phyloP scores from a whole-genome alignment of 768 basidiomycete genomes.

The Tephrocybe sp. region DNA sequence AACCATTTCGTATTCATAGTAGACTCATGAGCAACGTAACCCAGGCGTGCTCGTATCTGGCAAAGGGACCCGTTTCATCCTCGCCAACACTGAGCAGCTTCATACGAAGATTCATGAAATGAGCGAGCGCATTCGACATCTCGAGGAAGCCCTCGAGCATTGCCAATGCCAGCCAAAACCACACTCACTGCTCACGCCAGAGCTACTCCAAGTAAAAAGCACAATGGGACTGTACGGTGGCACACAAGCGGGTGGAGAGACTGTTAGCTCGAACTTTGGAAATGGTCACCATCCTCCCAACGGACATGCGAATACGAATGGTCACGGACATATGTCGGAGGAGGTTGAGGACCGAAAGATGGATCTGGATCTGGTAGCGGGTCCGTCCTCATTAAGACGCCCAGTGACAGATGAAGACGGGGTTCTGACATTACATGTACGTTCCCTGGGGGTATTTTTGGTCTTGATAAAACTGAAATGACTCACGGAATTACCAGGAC shows the following conservation, averaged over 20 bases:
- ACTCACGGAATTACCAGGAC: not conserved
- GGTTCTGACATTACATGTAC: slow-evolving; percentile 5
- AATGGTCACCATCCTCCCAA: not conserved
- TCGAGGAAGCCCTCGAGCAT: slow-evolving; percentile 54
- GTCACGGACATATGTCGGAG: slow-evolving; percentile 4
- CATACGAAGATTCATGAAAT: slow-evolving; percentile 66
- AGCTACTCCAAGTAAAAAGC: slow-evolving; percentile 56
- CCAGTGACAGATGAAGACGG: not conserved
- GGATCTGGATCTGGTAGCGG: slow-evolving; percentile 18
- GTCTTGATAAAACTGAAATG: not conserved
- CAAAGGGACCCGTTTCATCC: slow-evolving; percentile 66
- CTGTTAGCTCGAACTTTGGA: not conserved
- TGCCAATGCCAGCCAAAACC: slow-evolving; percentile 27
- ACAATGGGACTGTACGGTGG: slow-evolving; percentile 49
- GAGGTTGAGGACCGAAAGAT: slow-evolving; percentile 13
- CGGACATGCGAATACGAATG: not conserved
- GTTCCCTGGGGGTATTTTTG: not conserved
- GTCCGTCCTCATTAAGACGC: not conserved
- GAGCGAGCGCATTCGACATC: slow-evolving; percentile 62
- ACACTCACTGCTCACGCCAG: slow-evolving; percentile 52
- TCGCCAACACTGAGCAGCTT: slow-evolving; percentile 66
- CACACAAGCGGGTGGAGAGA: slow-evolving; percentile 22
- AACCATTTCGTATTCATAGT: not conserved
- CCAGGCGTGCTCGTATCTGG: slow-evolving; percentile 65
- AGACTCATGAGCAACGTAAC: not conserved